phyloP scores from a whole-genome alignment of 345 rosid genomes.

The Anacardium occidentale region DNA sequence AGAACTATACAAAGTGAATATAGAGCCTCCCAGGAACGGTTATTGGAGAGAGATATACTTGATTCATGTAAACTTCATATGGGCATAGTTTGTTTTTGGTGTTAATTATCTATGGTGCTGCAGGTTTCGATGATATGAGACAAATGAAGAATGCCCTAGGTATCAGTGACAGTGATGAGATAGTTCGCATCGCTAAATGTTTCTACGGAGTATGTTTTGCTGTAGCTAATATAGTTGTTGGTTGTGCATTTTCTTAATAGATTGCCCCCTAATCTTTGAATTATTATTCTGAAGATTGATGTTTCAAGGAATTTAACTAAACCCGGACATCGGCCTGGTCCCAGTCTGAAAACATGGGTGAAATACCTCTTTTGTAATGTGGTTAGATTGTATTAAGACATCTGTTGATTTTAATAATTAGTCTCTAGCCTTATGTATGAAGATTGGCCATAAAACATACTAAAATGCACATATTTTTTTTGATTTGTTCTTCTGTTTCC shows the following conservation, averaged over 20 bases:
- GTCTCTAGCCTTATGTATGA: not conserved
- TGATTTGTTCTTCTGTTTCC: not conserved
- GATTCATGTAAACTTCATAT: not conserved
- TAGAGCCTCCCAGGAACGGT: constrained; percentile 51
- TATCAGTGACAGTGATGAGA: constrained; percentile 58
- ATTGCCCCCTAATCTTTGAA: constrained; percentile 7
- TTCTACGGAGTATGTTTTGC: constrained; percentile 60
- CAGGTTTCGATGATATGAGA: constrained; percentile 63
- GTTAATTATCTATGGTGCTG: constrained; percentile 12
- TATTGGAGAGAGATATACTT: constrained; percentile 41
- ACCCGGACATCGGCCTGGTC: too few relatives aligned
- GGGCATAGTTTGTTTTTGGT: constrained; percentile 9
- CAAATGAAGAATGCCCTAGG: constrained; percentile 50
- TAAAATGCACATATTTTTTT: not conserved
- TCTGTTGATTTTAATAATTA: not conserved
- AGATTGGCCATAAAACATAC: not conserved
- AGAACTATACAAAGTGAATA: constrained; percentile 48
- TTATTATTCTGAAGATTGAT: constrained; percentile 54
- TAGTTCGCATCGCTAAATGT: constrained; percentile 49
- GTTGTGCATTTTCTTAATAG: constrained; percentile 1
- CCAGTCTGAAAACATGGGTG: too few relatives aligned
- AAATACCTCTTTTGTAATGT: not conserved
- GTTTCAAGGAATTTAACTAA: constrained; percentile 70
- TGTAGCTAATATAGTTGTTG: constrained; percentile 4
- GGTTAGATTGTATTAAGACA: not conserved